A percentile compares a stretch with the other conserved stretches of the same genome.
Conservation (phyloP, 768 basidiomycete species). For the Boletus rubroflammeus region DNA sequence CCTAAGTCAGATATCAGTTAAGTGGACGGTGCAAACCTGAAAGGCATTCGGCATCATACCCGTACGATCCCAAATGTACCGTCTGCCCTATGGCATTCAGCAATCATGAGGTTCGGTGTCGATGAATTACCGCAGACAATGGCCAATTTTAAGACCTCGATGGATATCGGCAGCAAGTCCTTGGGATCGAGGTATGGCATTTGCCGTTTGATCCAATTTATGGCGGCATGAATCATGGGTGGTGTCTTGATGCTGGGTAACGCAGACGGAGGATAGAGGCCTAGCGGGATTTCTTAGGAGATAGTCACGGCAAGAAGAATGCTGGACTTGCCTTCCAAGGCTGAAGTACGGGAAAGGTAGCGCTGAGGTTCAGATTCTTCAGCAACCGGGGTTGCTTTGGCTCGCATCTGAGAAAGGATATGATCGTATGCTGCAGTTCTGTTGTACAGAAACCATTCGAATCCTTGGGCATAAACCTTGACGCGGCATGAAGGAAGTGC, state of each 20-base stretch:
- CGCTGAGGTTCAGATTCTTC: slow-evolving; percentile 34
- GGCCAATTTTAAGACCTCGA: slow-evolving; percentile 74
- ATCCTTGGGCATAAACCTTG: slow-evolving; percentile 73
- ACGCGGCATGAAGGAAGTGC: slow-evolving; percentile 69
- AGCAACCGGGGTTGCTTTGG: slow-evolving; percentile 17
- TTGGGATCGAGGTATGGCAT: slow-evolving; percentile 73
- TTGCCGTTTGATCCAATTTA: slow-evolving; percentile 55
- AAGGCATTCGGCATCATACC: slow-evolving; percentile 40
- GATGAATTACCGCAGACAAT: slow-evolving; percentile 84
- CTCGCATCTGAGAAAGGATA: slow-evolving; percentile 74
- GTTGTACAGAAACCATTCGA: slow-evolving; percentile 94
- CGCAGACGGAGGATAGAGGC: slow-evolving; percentile 25
- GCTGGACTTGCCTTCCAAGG: slow-evolving; percentile 34
- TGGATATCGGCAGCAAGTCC: slow-evolving; percentile 82
- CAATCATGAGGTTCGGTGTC: slow-evolving; percentile 76
- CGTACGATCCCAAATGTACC: slow-evolving; percentile 80
- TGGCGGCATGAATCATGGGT: slow-evolving; percentile 37
- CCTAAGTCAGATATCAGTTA: slow-evolving; percentile 39
- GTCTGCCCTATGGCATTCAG: slow-evolving; percentile 71
- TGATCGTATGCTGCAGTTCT: slow-evolving; percentile 84
- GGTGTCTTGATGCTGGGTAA: slow-evolving; percentile 27
- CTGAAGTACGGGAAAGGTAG: slow-evolving; percentile 38
- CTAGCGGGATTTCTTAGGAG: slow-evolving; percentile 9
- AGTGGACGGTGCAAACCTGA: not conserved
- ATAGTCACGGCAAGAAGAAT: not conserved